Conservation (phyloP, 2,329 filamentous ascomycete species). For the Fusarium agapanthi region DNA sequence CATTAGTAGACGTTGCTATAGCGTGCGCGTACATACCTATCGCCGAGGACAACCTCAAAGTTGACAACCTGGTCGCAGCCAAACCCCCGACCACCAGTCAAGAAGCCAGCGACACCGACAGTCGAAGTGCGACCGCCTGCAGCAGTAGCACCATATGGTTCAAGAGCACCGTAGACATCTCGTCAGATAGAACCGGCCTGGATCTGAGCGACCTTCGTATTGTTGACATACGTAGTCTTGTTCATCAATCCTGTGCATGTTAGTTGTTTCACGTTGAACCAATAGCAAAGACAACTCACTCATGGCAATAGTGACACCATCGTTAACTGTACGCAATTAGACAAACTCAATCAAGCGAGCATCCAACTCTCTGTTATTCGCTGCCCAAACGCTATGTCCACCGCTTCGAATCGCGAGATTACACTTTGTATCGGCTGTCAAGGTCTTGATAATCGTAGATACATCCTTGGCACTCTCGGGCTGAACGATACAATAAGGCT, state of each 20-base stretch:
- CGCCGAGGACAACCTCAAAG: conserved; percentile 53
- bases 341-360: not conserved
- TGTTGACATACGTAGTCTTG: conserved; percentile 6
- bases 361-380: not conserved
- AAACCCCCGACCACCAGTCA: conserved; percentile 39
- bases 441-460: conserved; percentile 22
- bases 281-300: not conserved
- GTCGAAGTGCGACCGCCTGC: conserved; percentile 4
- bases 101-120: conserved; percentile 42
- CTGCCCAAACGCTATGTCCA: conserved; percentile 14
- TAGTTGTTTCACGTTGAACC: not conserved
- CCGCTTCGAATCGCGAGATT: conserved; percentile 13
- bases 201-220: conserved; percentile 11
- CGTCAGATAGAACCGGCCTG: conserved; percentile 6
- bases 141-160: conserved; percentile 9
- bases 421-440: not conserved
- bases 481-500: conserved; percentile 41
- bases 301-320: conserved; percentile 17
- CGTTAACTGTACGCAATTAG: conserved; percentile 4
- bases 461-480: conserved; percentile 34
- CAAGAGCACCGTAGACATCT: conserved; percentile 2
- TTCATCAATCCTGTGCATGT: conserved; percentile 8
- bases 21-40: not conserved
- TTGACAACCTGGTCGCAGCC: conserved; percentile 53
- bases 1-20: not conserved